phyloP scores from a whole-genome alignment of 495 filamentous ascomycete genomes.

The Podospora comata region DNA sequence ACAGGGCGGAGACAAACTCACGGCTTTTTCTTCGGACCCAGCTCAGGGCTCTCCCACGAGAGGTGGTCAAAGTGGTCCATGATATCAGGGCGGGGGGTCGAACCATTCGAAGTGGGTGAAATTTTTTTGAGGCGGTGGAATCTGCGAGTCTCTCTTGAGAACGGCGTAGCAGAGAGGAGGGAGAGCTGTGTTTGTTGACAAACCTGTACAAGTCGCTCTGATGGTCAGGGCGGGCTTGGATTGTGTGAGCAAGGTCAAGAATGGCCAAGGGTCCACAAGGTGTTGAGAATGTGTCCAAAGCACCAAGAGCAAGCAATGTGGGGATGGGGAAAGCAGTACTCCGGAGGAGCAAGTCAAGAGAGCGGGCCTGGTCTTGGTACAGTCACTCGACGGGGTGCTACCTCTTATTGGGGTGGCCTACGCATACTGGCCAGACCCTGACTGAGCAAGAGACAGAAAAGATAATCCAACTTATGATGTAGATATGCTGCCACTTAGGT shows the following conservation, averaged over 20 bases:
- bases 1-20: not conserved
- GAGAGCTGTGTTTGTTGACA: not conserved
- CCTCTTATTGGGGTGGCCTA: not conserved
- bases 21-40: not conserved
- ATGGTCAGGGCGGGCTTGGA: not conserved
- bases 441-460: not conserved
- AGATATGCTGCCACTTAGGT: not conserved
- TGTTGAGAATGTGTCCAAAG: not conserved
- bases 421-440: not conserved
- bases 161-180: not conserved
- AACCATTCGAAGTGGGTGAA: not conserved
- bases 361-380: not conserved
- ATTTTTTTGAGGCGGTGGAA: not conserved
- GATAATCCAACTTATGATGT: not conserved
- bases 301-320: not conserved
- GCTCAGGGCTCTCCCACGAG: not conserved
- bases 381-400: not conserved
- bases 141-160: not conserved
- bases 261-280: not conserved
- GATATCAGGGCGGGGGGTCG: not conserved
- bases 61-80: not conserved
- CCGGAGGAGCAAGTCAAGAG: not conserved
- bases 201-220: not conserved
- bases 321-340: not conserved
- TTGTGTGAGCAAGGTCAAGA: not conserved